Evolutionary conservation across 1,284 basidiomycete species (phyloP).

Genomic region (Leucoagaricus sp.): DNA sequence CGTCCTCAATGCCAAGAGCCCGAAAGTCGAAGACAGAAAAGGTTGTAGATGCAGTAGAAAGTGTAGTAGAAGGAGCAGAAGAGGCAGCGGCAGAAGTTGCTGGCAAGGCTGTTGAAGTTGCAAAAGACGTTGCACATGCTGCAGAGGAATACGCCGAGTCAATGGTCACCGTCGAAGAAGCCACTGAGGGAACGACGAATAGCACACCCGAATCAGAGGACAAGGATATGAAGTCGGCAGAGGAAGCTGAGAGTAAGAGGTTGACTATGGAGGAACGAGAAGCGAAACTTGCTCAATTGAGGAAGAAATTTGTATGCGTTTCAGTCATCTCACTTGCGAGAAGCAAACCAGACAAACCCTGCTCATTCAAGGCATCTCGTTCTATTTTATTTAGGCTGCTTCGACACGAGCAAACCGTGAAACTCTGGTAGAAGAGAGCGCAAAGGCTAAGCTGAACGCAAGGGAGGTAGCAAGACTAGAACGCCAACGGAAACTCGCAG

Average conservation of each 20-base stretch:
- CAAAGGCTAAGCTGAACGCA: slow-evolving; percentile 72
- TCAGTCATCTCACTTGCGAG: not conserved
- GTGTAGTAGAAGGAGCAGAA: slow-evolving; percentile 20
- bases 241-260: slow-evolving; percentile 22
- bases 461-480: slow-evolving; percentile 83
- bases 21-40: not conserved
- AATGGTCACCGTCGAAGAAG: slow-evolving; percentile 28
- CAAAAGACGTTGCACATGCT: slow-evolving; percentile 25
- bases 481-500: slow-evolving; percentile 86
- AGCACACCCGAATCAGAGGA: slow-evolving; percentile 18
- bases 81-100: slow-evolving; percentile 19
- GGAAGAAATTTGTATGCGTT: slow-evolving; percentile 72
- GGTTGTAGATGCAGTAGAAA: slow-evolving; percentile 1
- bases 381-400: slow-evolving; percentile 52
- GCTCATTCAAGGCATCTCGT: slow-evolving; percentile 7
- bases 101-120: slow-evolving; percentile 22
- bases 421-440: slow-evolving; percentile 81
- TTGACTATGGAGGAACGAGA: slow-evolving; percentile 73
- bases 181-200: slow-evolving; percentile 17
- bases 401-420: slow-evolving; percentile 81
- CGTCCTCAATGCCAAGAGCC: not conserved
- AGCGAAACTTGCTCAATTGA: slow-evolving; percentile 74
- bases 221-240: slow-evolving; percentile 19
- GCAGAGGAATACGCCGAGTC: slow-evolving; percentile 30
- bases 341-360: not conserved